phyloP scores from a whole-genome alignment of 2,329 filamentous ascomycete genomes.

The Trichocomaceae sp. region DNA sequence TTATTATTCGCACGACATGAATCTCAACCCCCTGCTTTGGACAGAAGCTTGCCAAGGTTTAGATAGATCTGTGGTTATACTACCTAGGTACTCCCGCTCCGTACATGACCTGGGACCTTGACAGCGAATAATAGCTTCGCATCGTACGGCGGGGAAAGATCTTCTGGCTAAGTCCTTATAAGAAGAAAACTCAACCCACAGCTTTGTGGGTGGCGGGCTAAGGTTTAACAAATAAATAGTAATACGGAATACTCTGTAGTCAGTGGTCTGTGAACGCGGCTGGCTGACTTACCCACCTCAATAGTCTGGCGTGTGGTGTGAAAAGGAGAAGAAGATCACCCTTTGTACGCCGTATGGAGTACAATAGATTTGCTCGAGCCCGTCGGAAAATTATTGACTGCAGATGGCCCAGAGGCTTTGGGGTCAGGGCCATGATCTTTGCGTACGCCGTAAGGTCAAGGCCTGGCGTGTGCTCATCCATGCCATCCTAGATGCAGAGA shows the following conservation, averaged over 20 bases:
- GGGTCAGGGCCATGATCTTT: neutral
- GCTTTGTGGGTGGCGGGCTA: neutral
- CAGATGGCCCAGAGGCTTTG: too few relatives aligned
- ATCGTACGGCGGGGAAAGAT: too few relatives aligned
- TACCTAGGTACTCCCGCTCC: too few relatives aligned
- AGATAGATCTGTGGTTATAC: too few relatives aligned
- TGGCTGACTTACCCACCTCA: constrained; percentile 7
- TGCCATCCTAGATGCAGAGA: neutral
- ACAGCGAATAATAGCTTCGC: neutral
- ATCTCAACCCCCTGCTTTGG: too few relatives aligned
- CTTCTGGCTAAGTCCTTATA: too few relatives aligned
- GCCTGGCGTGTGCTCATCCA: neutral
- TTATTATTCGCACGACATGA: too few relatives aligned
- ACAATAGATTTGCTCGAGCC: neutral
- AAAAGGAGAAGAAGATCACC: neutral
- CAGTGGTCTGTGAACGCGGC: neutral
- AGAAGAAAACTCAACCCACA: neutral
- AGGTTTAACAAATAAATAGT: neutral
- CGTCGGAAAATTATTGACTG: neutral
- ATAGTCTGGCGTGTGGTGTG: constrained; percentile 4
- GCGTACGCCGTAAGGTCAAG: neutral
- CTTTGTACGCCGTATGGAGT: too few relatives aligned
- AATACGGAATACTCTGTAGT: too few relatives aligned
- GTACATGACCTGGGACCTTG: too few relatives aligned
- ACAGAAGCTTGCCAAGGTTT: too few relatives aligned